A percentile compares a stretch with the other conserved stretches of the same genome.
Conservation (phyloP, 148 eudicot genomes). For the Dysphania ambrosioides region DNA sequence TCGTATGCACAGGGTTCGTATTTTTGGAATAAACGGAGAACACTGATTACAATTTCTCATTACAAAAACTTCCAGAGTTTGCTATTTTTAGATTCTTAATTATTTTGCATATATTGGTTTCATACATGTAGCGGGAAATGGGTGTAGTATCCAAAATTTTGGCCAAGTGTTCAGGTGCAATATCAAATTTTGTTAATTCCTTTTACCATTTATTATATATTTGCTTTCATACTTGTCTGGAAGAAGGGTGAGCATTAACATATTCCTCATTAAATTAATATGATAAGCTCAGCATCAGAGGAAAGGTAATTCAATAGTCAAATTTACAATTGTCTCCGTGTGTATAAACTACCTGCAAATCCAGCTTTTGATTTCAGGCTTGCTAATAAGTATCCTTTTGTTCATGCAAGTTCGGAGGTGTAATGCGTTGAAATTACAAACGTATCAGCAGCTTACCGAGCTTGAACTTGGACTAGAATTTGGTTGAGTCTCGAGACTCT, state of each 20-base stretch:
- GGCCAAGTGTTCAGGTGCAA: slow-evolving; percentile 1
- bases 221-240: not conserved
- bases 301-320: not conserved
- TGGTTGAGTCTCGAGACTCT: no score
- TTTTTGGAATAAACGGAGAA: slow-evolving; percentile 77
- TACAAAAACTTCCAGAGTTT: not conserved
- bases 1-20: slow-evolving; percentile 83
- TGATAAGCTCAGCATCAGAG: not conserved
- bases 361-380: not conserved
- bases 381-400: not conserved
- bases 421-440: not conserved
- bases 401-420: not conserved
- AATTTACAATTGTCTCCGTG: not conserved
- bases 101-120: slow-evolving; percentile 26
- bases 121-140: not conserved
- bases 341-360: not conserved
- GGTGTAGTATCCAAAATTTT: slow-evolving; percentile 22
- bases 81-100: slow-evolving; percentile 14
- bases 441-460: not conserved
- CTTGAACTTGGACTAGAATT: not conserved
- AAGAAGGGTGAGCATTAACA: not conserved
- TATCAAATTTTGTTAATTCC: no score
- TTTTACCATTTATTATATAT: no score
- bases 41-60: slow-evolving; percentile 25
- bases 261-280: not conserved